A percentile compares a stretch with the other conserved stretches of the same genome.
These are phyloP conservation scores for Acanthamoeba divionensis DNA, from an alignment of 208 protist species.

Conservation along the genomic window DNA sequence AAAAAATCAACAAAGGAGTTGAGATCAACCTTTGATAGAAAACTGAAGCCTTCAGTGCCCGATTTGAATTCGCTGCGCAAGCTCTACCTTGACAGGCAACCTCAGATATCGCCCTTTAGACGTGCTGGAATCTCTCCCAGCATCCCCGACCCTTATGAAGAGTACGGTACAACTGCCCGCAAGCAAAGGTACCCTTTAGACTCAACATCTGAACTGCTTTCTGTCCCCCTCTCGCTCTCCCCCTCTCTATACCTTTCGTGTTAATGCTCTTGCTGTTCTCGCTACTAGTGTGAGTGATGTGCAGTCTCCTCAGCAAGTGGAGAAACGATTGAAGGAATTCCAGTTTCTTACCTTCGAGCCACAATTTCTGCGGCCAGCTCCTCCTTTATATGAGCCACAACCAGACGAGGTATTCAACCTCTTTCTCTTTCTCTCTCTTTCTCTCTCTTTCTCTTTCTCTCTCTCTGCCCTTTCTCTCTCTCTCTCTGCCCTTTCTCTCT, in stretches of 20 bases:
- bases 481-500: neutral
- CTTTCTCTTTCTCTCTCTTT: neutral
- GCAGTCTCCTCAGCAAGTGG: neutral
- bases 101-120: conserved; percentile 36
- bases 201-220: neutral
- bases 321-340: conserved; percentile 49
- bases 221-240: neutral
- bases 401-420: conserved; percentile 13
- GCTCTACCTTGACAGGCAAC: conserved; percentile 3
- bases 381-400: conserved; percentile 45
- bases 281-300: neutral
- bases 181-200: neutral
- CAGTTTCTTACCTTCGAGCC: conserved; percentile 30
- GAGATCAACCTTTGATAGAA: neutral
- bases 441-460: neutral
- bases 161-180: neutral
- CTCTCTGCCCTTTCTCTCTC: neutral
- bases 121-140: neutral
- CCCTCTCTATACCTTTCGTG: neutral
- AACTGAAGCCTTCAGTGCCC: neutral
- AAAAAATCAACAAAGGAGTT: conserved; percentile 1
- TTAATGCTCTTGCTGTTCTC: neutral
- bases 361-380: conserved; percentile 18
- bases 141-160: neutral
- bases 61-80: neutral